A percentile compares a stretch with the other conserved stretches of the same genome.
Evolutionary conservation across 2,329 filamentous ascomycete genomes (phyloP).

Genomic region (Lojkania enalia): DNA sequence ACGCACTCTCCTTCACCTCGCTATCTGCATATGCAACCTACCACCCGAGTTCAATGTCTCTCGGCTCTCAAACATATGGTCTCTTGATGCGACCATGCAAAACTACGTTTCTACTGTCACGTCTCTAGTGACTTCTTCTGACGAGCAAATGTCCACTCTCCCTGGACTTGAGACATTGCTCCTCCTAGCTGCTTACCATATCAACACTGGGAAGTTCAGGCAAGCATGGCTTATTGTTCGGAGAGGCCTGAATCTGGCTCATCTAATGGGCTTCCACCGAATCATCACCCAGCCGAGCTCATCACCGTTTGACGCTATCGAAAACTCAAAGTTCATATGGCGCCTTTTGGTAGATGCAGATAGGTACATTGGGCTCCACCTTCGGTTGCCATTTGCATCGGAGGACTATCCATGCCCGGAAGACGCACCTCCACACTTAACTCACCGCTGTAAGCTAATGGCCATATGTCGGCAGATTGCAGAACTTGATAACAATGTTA

Average conservation of each 20-base stretch:
- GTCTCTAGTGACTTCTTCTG: slow-evolving; percentile 33
- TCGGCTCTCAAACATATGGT: slow-evolving; percentile 35
- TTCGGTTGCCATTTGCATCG: slow-evolving; percentile 40
- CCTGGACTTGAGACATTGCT: slow-evolving; percentile 41
- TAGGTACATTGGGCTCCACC: slow-evolving; percentile 37
- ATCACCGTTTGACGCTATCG: slow-evolving; percentile 30
- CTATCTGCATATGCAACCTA: slow-evolving; percentile 38
- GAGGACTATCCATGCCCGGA: slow-evolving; percentile 34
- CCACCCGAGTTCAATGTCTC: slow-evolving; percentile 36
- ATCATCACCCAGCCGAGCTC: slow-evolving; percentile 29
- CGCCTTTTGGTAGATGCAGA: slow-evolving; percentile 36
- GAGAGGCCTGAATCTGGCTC: slow-evolving; percentile 38
- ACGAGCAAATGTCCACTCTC: slow-evolving; percentile 40
- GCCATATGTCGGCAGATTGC: slow-evolving; percentile 28
- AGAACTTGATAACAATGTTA: slow-evolving; percentile 35
- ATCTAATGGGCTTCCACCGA: slow-evolving; percentile 44
- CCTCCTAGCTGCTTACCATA: slow-evolving; percentile 34
- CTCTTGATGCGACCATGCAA: slow-evolving; percentile 36
- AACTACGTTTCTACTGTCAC: slow-evolving; percentile 39
- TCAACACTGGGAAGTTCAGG: slow-evolving; percentile 35
- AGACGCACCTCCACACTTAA: slow-evolving; percentile 21
- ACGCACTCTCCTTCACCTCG: slow-evolving; percentile 40
- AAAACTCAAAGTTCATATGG: slow-evolving; percentile 35
- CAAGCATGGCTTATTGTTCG: slow-evolving; percentile 40
- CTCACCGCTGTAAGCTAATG: slow-evolving; percentile 32